These are phyloP conservation scores for Clonostachys sp. DNA, from an alignment of 2,329 filamentous ascomycete genomes.

Conservation along the genomic window DNA sequence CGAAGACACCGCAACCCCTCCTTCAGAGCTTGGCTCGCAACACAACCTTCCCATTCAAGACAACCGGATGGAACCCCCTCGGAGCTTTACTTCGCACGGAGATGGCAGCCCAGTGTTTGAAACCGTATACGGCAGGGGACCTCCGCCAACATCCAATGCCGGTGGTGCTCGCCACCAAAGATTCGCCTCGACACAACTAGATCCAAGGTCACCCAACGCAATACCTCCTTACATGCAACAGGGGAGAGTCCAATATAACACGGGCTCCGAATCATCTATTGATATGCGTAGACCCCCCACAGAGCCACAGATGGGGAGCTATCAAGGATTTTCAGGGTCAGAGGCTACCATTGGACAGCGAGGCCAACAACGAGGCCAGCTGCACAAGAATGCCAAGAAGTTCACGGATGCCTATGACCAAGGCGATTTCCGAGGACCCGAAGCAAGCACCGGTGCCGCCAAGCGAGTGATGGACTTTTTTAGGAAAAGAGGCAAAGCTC, in stretches of 20 bases:
- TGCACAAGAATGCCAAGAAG: slow-evolving; percentile 83
- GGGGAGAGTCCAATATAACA: slow-evolving; percentile 36
- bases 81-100: slow-evolving; percentile 26
- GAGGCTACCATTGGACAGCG: slow-evolving; percentile 28
- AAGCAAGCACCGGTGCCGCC: slow-evolving; percentile 81
- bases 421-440: slow-evolving; percentile 59
- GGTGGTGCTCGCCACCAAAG: slow-evolving; percentile 32
- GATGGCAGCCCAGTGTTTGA: slow-evolving; percentile 33
- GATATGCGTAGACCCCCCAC: slow-evolving; percentile 38
- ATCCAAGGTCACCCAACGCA: slow-evolving; percentile 32
- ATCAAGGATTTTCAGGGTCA: slow-evolving; percentile 33
- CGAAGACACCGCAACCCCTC: slow-evolving; percentile 41
- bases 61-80: slow-evolving; percentile 16
- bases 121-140: slow-evolving; percentile 25
- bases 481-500: slow-evolving; percentile 75
- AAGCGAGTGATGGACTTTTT: slow-evolving; percentile 99
- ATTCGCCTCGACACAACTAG: slow-evolving; percentile 31
- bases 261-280: slow-evolving; percentile 49
- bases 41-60: slow-evolving; percentile 49
- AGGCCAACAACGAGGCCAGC: slow-evolving; percentile 41
- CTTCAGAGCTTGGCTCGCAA: slow-evolving; percentile 44
- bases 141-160: slow-evolving; percentile 19
- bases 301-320: slow-evolving; percentile 31
- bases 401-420: slow-evolving; percentile 90
- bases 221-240: slow-evolving; percentile 40